Conservation (phyloP, 305 asterid species). For the Fraxinus platypoda region DNA sequence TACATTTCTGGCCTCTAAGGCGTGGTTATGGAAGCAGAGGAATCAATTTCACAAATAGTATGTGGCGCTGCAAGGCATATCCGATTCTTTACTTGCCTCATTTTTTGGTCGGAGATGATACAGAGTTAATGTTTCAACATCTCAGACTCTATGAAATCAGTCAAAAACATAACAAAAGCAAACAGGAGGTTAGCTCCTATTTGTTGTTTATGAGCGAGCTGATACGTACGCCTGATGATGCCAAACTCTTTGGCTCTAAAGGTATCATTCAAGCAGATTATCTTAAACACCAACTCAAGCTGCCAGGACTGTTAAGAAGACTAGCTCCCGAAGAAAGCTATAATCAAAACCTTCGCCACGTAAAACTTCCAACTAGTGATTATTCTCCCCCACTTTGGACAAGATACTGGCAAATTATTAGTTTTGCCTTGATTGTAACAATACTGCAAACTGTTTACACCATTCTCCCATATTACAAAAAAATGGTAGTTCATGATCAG, state of each 20-base stretch:
- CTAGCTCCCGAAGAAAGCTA: too few relatives aligned
- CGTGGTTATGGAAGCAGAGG: constrained; percentile 10
- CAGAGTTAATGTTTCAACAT: neutral
- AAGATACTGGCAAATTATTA: too few relatives aligned
- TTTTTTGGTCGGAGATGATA: neutral
- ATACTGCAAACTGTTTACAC: too few relatives aligned
- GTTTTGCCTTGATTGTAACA: too few relatives aligned
- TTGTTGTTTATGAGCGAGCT: too few relatives aligned
- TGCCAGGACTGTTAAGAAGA: neutral
- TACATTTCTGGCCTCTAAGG: neutral
- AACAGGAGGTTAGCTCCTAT: too few relatives aligned
- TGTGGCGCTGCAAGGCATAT: neutral
- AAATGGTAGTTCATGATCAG: neutral
- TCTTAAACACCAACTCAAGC: neutral
- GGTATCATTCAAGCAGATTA: constrained; percentile 4
- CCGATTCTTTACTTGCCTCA: constrained; percentile 13
- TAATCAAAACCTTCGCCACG: too few relatives aligned
- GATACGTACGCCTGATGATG: constrained; percentile 12
- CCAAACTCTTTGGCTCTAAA: neutral
- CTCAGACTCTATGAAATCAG: constrained; percentile 19
- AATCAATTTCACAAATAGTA: neutral
- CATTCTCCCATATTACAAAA: too few relatives aligned
- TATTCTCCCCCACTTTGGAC: too few relatives aligned
- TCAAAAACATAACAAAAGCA: neutral
- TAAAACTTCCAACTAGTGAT: too few relatives aligned